Conservation (phyloP, 2,329 filamentous ascomycete species). For the Alternaria gaisen region DNA sequence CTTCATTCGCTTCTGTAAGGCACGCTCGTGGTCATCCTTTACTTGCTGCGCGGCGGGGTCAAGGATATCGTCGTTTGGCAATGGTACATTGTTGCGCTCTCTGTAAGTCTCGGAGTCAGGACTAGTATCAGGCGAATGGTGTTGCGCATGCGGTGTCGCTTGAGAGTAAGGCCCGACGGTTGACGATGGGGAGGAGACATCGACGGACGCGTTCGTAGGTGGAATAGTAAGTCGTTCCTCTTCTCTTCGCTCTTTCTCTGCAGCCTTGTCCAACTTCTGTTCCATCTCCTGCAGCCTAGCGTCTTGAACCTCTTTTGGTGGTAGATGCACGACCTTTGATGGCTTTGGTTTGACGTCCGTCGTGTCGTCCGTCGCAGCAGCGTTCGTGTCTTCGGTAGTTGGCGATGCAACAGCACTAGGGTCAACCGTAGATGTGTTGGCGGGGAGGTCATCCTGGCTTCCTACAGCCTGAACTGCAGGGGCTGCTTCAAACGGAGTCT, state of each 20-base stretch:
- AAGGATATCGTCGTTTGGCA: conserved; percentile 43
- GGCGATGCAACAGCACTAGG: conserved; percentile 39
- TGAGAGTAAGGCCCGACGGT: conserved; percentile 75
- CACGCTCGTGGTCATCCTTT: conserved; percentile 64
- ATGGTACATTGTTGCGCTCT: conserved; percentile 40
- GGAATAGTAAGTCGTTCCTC: conserved; percentile 46
- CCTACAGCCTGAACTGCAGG: conserved; percentile 24
- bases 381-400: conserved; percentile 41
- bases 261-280: conserved; percentile 48
- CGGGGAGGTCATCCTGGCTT: conserved; percentile 5
- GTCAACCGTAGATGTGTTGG: conserved; percentile 34
- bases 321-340: conserved; percentile 57
- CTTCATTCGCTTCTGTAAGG: conserved; percentile 60
- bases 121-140: conserved; percentile 77
- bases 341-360: conserved; percentile 27
- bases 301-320: conserved; percentile 61
- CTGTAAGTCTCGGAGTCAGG: conserved; percentile 68
- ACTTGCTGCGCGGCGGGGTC: conserved; percentile 51
- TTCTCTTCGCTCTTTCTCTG: conserved; percentile 51
- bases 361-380: conserved; percentile 6
- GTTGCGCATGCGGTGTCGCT: conserved; percentile 73
- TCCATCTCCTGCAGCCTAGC: conserved; percentile 55
- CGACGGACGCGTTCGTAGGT: conserved; percentile 32
- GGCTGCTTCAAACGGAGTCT: conserved; percentile 15
- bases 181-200: conserved; percentile 66